Evolutionary conservation across 2,329 filamentous ascomycete species (phyloP), one percentile per base, ranked within the genome.

Genomic region (Cadophora sp.): DNA sequence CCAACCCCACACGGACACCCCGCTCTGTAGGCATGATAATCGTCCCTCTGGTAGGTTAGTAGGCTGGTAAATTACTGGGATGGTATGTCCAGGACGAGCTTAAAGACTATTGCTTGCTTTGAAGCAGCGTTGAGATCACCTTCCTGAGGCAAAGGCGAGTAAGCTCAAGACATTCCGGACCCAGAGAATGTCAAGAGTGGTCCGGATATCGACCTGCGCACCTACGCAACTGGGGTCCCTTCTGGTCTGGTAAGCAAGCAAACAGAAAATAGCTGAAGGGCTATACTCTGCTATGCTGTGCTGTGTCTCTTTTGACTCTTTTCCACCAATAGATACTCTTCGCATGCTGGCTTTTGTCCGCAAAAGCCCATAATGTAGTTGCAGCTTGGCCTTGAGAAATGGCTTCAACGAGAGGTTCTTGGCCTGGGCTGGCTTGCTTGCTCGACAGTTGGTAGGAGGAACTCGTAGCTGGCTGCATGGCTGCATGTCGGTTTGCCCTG

Each of bases 1-100:
- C 27, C 27, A 30, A 55, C 51, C 51, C 53, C 33, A 56, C 53
- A 56, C 55, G 55, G 55, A 41, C 36, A 58, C n/a, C 33, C 53
- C 33, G 33, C 36, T 18, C 5, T 39, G 11, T 39, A 39, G 11
- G 36, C n/a, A n/a, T n/a, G n/a, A n/a, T n/a, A n/a, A n/a, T n/a
- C n/a, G n/a, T n/a, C n/a, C n/a, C n/a, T n/a, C n/a, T n/a, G n/a
- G 11, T 39, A 39, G 11, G 36, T 9, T 7, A 39, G 36, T 39
- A 13, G 36, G 36, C 36, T 33, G 30, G 30, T n/a, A n/a, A n/a
- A n/a, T n/a, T n/a, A n/a, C n/a, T n/a, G n/a, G n/a, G n/a, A n/a
- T n/a, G n/a, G n/a, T n/a, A n/a, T n/a, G n/a, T n/a, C n/a, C 30
- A 33, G 30, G 4, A 39, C 36, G 8, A 39, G 45, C 13, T n/a